phyloP scores from a whole-genome alignment of 1,139 yeast species.

The Hansenula sp. region DNA sequence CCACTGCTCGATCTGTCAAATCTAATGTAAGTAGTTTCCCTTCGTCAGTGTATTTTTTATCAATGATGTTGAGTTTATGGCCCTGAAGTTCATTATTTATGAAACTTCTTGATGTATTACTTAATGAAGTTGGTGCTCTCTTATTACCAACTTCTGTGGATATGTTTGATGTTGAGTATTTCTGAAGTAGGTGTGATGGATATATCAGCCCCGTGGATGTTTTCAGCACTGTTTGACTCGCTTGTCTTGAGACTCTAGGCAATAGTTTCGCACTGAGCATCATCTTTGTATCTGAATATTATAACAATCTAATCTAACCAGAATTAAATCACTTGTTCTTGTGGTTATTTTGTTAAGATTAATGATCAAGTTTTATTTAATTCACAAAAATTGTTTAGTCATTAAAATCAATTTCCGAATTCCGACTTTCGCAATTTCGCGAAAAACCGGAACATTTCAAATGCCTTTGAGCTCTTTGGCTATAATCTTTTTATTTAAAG shows the following conservation, averaged over 20 bases:
- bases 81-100: background rate
- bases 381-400: too few species aligned
- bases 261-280: background rate
- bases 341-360: too few species aligned
- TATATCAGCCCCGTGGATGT: background rate
- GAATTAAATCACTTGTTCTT: too few species aligned
- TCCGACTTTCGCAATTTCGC: too few species aligned
- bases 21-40: constrained; percentile 28
- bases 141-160: constrained; percentile 1
- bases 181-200: background rate
- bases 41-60: constrained; percentile 22
- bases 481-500: too few species aligned
- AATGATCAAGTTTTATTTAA: too few species aligned
- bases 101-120: constrained; percentile 4
- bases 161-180: constrained; percentile 2
- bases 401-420: too few species aligned
- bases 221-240: background rate
- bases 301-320: too few species aligned
- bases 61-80: constrained; percentile 13
- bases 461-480: too few species aligned
- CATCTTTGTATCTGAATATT: background rate
- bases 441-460: too few species aligned
- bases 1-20: constrained; percentile 42
- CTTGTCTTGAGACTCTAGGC: background rate
- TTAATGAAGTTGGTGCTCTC: constrained; percentile 4